Evolutionary conservation across 805 yeast species (phyloP).

Genomic region (Ogataea thermomethanolica): DNA sequence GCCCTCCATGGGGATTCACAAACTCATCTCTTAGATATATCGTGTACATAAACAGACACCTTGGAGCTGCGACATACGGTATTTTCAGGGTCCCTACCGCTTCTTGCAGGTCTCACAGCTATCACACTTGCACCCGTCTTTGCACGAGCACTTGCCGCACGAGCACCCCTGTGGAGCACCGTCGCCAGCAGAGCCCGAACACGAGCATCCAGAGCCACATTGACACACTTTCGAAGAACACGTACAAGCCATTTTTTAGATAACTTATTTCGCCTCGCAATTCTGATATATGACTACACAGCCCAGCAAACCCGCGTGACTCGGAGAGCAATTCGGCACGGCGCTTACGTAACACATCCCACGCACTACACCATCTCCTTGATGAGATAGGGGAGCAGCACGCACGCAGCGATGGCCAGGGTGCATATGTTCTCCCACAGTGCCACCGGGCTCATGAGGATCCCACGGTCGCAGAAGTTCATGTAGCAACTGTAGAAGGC

Average conservation of each 20-base stretch:
- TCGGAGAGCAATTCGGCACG: too few relatives aligned
- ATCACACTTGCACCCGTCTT: constrained; percentile 12
- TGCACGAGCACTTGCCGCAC: constrained; percentile 13
- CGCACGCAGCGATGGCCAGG: constrained; percentile 67
- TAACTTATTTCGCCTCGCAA: neutral
- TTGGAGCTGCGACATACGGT: too few relatives aligned
- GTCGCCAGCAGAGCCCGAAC: constrained; percentile 1
- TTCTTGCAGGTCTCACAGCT: constrained; percentile 5
- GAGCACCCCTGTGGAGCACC: neutral
- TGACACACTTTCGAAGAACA: constrained; percentile 8
- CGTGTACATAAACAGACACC: too few relatives aligned
- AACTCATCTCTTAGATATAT: too few relatives aligned
- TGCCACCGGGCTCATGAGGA: constrained; percentile 65
- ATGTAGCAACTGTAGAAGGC: constrained; percentile 78
- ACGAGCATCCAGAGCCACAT: constrained; percentile 7
- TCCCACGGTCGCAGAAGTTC: constrained; percentile 65
- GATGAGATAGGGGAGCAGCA: constrained; percentile 73
- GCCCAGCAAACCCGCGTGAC: too few relatives aligned
- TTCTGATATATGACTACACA: neutral
- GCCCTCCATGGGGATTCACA: too few relatives aligned
- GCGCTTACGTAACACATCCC: neutral
- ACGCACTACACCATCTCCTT: constrained; percentile 16
- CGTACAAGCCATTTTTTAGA: constrained; percentile 6
- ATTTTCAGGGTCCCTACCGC: neutral
- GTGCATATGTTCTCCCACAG: constrained; percentile 65